phyloP scores from a whole-genome alignment of 805 yeast genomes.

The Zygosaccharomyces lentus region DNA sequence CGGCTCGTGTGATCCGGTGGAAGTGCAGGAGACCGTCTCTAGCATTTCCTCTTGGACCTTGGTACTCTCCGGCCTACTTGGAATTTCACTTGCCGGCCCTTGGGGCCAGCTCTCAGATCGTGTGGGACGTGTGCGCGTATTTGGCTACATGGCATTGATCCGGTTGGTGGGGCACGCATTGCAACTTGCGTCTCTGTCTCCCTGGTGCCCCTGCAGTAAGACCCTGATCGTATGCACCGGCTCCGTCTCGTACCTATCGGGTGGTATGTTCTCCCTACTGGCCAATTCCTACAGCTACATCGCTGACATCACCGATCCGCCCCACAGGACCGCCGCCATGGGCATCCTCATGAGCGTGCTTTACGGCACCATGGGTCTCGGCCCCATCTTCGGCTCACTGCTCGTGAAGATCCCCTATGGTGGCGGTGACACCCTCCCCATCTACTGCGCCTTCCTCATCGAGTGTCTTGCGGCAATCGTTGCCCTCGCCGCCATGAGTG shows the following conservation, averaged over 20 bases:
- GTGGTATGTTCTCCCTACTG: constrained; percentile 54
- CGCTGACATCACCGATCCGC: constrained; percentile 66
- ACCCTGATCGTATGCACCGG: constrained; percentile 42
- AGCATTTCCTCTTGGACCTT: constrained; percentile 44
- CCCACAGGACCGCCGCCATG: constrained; percentile 51
- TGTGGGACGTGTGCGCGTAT: constrained; percentile 53
- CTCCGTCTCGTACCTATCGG: constrained; percentile 50
- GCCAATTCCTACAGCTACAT: constrained; percentile 65
- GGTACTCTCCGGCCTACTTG: constrained; percentile 42
- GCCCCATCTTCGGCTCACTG: constrained; percentile 57
- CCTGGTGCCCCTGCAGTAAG: constrained; percentile 37
- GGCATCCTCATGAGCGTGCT: constrained; percentile 58
- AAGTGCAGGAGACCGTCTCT: constrained; percentile 45
- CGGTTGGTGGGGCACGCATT: constrained; percentile 23
- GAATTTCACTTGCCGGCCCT: constrained; percentile 54
- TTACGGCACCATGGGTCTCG: constrained; percentile 57
- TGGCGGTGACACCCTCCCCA: constrained; percentile 31
- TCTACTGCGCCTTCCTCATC: constrained; percentile 30
- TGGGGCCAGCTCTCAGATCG: constrained; percentile 61
- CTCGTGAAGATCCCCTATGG: constrained; percentile 29
- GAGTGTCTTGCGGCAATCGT: constrained; percentile 36
- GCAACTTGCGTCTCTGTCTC: constrained; percentile 31
- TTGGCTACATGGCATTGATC: constrained; percentile 35
- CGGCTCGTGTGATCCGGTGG: constrained; percentile 36
- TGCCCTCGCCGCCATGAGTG: constrained; percentile 46